Conservation (phyloP, 148 eudicot species). For the Selenicereus undatus region DNA sequence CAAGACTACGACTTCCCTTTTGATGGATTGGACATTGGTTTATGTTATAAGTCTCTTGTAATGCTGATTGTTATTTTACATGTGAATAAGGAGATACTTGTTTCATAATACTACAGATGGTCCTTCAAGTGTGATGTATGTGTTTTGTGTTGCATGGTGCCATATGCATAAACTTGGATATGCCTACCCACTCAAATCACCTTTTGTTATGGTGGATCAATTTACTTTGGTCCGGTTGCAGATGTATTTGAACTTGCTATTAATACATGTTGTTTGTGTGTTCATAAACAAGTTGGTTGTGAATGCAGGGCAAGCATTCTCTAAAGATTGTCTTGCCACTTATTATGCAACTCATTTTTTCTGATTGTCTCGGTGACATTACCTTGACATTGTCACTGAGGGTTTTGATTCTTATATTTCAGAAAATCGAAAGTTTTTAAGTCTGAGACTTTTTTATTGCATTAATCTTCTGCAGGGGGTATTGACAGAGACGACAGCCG, state of each 20-base stretch:
- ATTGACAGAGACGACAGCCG: constrained; percentile 97
- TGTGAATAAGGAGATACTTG: too few species aligned
- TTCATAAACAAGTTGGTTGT: background rate
- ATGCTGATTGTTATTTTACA: too few species aligned
- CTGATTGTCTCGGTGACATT: too few species aligned
- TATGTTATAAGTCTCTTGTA: background rate
- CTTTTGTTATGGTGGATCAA: constrained; percentile 8
- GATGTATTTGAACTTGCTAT: background rate
- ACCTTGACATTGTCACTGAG: background rate
- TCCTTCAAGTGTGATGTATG: background rate
- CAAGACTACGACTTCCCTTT: background rate
- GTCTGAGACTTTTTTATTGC: background rate
- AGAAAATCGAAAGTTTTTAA: background rate
- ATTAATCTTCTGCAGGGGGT: constrained; percentile 58
- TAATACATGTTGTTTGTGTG: background rate
- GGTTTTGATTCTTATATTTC: background rate
- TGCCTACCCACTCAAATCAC: background rate
- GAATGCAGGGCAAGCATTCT: too few species aligned
- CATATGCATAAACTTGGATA: background rate
- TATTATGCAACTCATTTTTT: too few species aligned
- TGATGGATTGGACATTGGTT: background rate
- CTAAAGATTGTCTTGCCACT: too few species aligned
- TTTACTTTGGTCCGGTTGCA: background rate
- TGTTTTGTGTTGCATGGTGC: background rate
- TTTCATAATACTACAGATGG: too few species aligned